These are phyloP conservation scores for Phytophthora vignae DNA, from an alignment of 352 stramenopile genomes.

Conservation along the genomic window DNA sequence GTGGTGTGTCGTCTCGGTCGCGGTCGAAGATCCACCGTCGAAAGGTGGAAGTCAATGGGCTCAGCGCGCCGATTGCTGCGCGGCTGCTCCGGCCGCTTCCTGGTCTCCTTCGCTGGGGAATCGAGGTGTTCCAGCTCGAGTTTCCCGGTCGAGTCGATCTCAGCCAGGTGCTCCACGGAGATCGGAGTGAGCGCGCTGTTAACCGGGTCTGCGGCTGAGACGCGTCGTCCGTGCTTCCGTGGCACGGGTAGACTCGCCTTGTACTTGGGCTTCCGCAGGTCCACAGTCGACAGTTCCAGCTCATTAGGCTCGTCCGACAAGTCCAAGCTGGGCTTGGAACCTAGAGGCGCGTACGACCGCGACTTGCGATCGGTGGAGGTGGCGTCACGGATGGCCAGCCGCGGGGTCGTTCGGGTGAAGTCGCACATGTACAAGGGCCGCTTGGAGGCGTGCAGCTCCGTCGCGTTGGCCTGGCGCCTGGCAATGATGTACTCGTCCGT, in stretches of 20 bases:
- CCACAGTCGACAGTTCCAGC: conserved; percentile 22
- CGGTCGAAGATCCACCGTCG: conserved; percentile 22
- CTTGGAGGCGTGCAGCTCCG: conserved; percentile 16
- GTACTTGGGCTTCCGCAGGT: conserved; percentile 32
- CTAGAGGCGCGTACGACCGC: conserved; percentile 14
- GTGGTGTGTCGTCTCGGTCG: conserved; percentile 28
- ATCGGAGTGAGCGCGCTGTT: conserved; percentile 27
- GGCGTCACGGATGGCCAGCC: conserved; percentile 7
- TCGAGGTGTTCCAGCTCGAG: conserved; percentile 29
- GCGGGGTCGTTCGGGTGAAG: conserved; percentile 16
- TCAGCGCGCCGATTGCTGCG: conserved; percentile 8
- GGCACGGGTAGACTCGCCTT: conserved; percentile 8
- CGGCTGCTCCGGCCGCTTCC: not conserved
- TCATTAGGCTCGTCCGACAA: conserved; percentile 15
- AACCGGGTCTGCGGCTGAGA: conserved; percentile 2
- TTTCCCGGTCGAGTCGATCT: conserved; percentile 29
- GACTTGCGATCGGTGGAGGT: conserved; percentile 17
- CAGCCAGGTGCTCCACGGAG: conserved; percentile 24
- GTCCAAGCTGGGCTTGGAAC: conserved; percentile 13
- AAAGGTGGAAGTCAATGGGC: conserved; percentile 27
- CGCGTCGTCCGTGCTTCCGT: conserved; percentile 24
- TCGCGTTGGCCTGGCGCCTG: conserved; percentile 11
- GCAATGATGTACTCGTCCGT: conserved; percentile 14
- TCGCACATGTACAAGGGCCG: conserved; percentile 18
- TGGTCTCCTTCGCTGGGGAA: not conserved